phyloP scores from a whole-genome alignment of 306 rosid genomes.

The Casuarina cunninghamiana region DNA sequence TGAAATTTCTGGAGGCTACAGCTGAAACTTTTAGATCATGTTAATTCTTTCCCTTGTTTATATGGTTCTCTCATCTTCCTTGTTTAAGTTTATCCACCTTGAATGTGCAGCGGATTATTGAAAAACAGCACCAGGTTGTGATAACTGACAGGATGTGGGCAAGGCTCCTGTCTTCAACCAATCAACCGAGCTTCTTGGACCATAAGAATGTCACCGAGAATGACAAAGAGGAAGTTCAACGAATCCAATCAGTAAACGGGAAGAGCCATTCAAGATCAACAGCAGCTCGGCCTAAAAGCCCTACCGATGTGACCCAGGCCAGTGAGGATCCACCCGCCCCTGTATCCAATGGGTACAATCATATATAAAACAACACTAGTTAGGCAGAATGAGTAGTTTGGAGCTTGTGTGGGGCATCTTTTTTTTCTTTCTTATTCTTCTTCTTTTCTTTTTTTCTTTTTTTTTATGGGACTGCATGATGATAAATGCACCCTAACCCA shows the following conservation, averaged over 20 bases:
- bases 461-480: background rate
- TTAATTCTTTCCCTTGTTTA: too few species aligned
- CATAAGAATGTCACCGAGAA: conserved; percentile 23
- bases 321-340: background rate
- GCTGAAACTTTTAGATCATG: too few species aligned
- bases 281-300: background rate
- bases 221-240: conserved; percentile 11
- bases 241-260: conserved; percentile 15
- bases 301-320: background rate
- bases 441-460: background rate
- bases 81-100: conserved; percentile 6
- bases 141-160: conserved; percentile 84
- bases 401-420: too few species aligned
- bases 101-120: conserved; percentile 51
- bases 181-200: conserved; percentile 67
- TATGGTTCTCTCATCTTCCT: background rate
- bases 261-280: conserved; percentile 15
- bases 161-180: conserved; percentile 59
- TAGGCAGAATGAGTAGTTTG: background rate
- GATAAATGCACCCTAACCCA: conserved; percentile 14
- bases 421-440: too few species aligned
- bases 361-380: background rate
- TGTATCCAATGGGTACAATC: background rate
- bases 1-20: too few species aligned
- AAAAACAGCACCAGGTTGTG: conserved; percentile 54